Evolutionary conservation across 2,329 filamentous ascomycete genomes (phyloP).

Genomic region (Hirsutella minnesotensis): DNA sequence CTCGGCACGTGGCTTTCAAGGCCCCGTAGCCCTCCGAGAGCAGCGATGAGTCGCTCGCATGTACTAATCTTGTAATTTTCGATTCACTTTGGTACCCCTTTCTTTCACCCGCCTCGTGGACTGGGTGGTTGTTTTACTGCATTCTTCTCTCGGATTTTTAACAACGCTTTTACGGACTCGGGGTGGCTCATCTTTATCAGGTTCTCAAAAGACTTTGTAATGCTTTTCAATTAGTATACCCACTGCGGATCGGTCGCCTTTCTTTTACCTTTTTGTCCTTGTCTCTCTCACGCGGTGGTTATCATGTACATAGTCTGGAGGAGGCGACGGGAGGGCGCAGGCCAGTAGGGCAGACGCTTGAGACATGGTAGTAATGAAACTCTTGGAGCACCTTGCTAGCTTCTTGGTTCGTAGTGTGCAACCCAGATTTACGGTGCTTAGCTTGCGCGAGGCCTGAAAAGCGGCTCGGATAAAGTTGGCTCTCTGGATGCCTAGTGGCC

Average conservation of each 20-base stretch:
- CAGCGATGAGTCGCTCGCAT: constrained; percentile 7
- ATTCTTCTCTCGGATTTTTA: background rate
- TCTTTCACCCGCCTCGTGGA: background rate
- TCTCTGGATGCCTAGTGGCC: no score
- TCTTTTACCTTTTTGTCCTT: background rate
- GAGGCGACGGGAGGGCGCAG: no score
- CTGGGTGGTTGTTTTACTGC: background rate
- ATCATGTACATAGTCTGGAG: background rate
- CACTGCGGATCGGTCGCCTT: background rate
- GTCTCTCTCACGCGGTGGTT: background rate
- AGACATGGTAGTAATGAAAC: no score
- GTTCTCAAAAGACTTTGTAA: background rate
- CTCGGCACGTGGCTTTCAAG: constrained; percentile 36
- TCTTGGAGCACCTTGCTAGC: no score
- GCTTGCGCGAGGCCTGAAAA: no score
- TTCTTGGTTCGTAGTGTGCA: no score
- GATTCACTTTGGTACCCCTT: background rate
- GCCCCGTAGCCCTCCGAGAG: constrained; percentile 34
- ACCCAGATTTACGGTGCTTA: no score
- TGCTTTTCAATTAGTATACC: background rate
- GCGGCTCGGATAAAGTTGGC: no score
- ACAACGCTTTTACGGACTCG: background rate
- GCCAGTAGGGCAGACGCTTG: no score
- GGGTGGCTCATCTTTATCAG: background rate
- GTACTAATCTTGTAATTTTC: background rate